These are phyloP conservation scores for Zostera marina DNA, from an alignment of 116 monocot species.

Conservation along the genomic window DNA sequence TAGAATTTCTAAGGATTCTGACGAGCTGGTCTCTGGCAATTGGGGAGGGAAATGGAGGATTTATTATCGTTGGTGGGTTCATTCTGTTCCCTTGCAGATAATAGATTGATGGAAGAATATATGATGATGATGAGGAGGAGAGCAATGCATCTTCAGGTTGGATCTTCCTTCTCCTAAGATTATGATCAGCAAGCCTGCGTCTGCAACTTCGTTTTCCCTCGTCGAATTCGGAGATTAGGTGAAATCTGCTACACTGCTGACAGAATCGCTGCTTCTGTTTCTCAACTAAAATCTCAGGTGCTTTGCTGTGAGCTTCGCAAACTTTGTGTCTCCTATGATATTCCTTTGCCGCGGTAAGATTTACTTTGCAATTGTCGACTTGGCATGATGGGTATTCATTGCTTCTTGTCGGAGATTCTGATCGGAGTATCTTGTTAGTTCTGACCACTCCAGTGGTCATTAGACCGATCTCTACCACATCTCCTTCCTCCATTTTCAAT, in stretches of 20 bases:
- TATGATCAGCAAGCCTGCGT: constrained; percentile 80
- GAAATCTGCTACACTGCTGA: constrained; percentile 52
- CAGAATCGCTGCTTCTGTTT: constrained; percentile 86
- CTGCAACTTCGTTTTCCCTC: constrained; percentile 93
- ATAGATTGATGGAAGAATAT: not conserved
- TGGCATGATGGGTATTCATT: constrained; percentile 22
- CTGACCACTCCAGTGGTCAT: too few species aligned
- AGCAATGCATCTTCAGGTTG: constrained; percentile 27
- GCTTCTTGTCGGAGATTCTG: not conserved
- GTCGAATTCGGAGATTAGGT: constrained; percentile 80
- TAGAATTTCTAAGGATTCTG: constrained; percentile 3
- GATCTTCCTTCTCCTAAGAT: constrained; percentile 76
- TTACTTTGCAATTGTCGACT: constrained; percentile 68
- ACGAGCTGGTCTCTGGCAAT: constrained; percentile 1
- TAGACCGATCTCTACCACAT: too few species aligned
- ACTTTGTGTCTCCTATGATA: constrained; percentile 86
- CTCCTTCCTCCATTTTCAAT: too few species aligned
- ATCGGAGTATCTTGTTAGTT: not conserved
- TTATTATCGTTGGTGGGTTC: not conserved
- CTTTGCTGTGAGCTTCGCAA: constrained; percentile 75
- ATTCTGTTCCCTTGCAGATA: not conserved
- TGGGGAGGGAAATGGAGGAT: not conserved
- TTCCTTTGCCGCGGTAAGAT: constrained; percentile 64
- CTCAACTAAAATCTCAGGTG: constrained; percentile 46
- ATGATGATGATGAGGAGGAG: too few species aligned